Percentiles rank a stretch among this genome's conserved stretches.
phyloP scores from a whole-genome alignment of 2,329 filamentous ascomycete species.

The Myriosclerotinia curreyana region DNA sequence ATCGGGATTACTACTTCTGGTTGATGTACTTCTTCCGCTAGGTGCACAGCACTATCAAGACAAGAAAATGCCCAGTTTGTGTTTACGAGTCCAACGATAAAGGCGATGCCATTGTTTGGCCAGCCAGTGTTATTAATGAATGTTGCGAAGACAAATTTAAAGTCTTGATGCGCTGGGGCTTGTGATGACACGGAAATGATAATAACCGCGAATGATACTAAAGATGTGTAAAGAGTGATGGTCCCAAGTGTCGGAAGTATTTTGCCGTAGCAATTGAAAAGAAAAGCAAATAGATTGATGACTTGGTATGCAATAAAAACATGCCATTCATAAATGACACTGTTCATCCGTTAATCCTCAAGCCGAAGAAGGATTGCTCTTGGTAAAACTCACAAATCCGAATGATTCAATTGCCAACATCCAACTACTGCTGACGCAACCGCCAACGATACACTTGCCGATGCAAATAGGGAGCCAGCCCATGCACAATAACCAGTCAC shows the following conservation, averaged over 20 bases:
- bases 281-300: conserved; percentile 15
- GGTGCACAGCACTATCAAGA: conserved; percentile 19
- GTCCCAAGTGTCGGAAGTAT: conserved; percentile 17
- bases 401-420: conserved; percentile 18
- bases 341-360: neutral
- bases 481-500: conserved; percentile 20
- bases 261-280: conserved; percentile 20
- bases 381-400: conserved; percentile 13
- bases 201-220: conserved; percentile 16
- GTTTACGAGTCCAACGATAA: conserved; percentile 22
- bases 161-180: conserved; percentile 20
- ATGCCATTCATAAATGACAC: conserved; percentile 14
- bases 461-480: conserved; percentile 20
- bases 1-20: conserved; percentile 20
- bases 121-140: conserved; percentile 24
- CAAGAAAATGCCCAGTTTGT: conserved; percentile 22
- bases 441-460: conserved; percentile 17
- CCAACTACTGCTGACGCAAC: conserved; percentile 18
- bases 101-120: conserved; percentile 21
- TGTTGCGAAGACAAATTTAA: conserved; percentile 23
- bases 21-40: conserved; percentile 21
- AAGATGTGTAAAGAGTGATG: conserved; percentile 18
- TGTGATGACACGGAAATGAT: conserved; percentile 9
- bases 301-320: conserved; percentile 20
- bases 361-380: neutral